Conservation (phyloP, 371 early-diverging fungal species). For the Mortierella sp. region DNA sequence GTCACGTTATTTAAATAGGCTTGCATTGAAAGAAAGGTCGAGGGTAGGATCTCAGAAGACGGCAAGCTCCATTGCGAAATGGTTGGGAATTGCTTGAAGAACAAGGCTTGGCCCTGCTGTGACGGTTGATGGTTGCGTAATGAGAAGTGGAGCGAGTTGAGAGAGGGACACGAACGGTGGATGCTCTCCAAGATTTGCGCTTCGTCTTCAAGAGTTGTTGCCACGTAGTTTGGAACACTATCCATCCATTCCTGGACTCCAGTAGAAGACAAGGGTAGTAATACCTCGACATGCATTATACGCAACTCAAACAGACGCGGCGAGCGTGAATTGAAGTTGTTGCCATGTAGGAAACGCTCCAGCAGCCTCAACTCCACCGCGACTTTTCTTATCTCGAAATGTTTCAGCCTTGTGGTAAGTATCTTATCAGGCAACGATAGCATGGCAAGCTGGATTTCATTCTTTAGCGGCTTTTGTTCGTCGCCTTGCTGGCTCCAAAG, state of each 20-base stretch:
- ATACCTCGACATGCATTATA: slow-evolving; percentile 5
- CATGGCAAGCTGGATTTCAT: not conserved
- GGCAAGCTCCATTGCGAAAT: slow-evolving; percentile 15
- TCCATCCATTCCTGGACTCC: not conserved
- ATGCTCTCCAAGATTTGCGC: slow-evolving; percentile 4
- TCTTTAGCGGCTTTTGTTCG: not conserved
- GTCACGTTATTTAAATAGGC: slow-evolving; percentile 11
- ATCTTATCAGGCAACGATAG: slow-evolving; percentile 1
- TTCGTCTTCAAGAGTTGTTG: not conserved
- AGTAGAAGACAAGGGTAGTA: not conserved
- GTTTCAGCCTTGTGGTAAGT: slow-evolving; percentile 2
- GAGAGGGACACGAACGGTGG: slow-evolving; percentile 11
- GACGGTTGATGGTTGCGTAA: slow-evolving; percentile 1
- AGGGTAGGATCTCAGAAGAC: slow-evolving; percentile 18
- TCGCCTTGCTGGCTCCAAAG: not conserved
- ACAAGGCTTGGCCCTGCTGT: slow-evolving; percentile 15
- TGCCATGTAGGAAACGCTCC: slow-evolving; percentile 9
- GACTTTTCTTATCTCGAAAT: slow-evolving; percentile 6
- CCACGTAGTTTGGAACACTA: not conserved
- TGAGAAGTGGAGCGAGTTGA: slow-evolving; percentile 19
- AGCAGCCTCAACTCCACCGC: slow-evolving; percentile 1
- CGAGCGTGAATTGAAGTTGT: not conserved
- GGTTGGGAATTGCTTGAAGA: slow-evolving; percentile 9
- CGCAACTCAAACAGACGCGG: slow-evolving; percentile 10
- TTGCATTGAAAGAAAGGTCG: slow-evolving; percentile 21